Conservation (phyloP, 441 rosid species). For the Gossypium armourianum region DNA sequence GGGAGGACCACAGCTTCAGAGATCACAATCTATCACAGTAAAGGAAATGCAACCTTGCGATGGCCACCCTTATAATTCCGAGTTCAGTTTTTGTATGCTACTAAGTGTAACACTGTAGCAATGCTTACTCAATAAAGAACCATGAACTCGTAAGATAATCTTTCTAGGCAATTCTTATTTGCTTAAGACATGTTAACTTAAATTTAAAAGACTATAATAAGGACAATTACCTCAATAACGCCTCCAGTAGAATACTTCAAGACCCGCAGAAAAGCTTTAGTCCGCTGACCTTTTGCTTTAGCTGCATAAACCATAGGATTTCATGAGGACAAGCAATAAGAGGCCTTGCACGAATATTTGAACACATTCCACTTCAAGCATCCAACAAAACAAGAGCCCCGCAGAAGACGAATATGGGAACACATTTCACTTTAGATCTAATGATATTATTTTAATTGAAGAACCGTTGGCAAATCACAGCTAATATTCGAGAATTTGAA, state of each 20-base stretch:
- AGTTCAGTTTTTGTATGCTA: background rate
- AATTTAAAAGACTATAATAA: background rate
- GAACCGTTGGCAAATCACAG: background rate
- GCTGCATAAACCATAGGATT: constrained; percentile 38
- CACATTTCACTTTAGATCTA: background rate
- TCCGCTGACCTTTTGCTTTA: constrained; percentile 52
- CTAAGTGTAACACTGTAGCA: background rate
- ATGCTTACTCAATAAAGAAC: background rate
- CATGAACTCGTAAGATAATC: background rate
- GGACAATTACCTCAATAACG: constrained; percentile 68
- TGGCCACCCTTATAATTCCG: background rate
- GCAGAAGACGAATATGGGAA: background rate
- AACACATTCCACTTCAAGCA: background rate
- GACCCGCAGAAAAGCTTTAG: constrained; percentile 20
- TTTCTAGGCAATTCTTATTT: background rate
- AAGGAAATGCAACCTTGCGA: background rate
- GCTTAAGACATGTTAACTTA: background rate
- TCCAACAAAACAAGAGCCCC: background rate
- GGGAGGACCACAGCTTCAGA: background rate
- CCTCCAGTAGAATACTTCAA: constrained; percentile 66
- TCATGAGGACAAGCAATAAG: background rate
- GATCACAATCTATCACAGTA: background rate
- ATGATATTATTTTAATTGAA: background rate
- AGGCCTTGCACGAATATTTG: background rate
- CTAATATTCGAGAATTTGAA: constrained; percentile 1